Evolutionary conservation across 371 early-diverging fungal species (phyloP).

Genomic region (Circinella minor): DNA sequence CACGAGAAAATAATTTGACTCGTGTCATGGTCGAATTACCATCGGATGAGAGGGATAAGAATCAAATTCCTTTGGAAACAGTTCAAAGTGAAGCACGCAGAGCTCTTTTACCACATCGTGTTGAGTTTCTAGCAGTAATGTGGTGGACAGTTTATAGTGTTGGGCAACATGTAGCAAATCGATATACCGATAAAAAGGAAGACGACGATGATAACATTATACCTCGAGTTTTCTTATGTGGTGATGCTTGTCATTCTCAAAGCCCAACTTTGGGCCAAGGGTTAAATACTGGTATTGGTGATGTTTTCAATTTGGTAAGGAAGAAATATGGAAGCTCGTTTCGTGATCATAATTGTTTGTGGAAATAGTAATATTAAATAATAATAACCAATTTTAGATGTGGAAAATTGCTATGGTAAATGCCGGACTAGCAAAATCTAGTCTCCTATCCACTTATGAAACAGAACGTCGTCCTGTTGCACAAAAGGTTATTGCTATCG

Average conservation of each 20-base stretch:
- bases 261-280: slow-evolving; percentile 53
- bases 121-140: slow-evolving; percentile 42
- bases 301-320: slow-evolving; percentile 45
- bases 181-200: not conserved
- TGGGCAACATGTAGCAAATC: slow-evolving; percentile 39
- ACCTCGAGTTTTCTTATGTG: slow-evolving; percentile 39
- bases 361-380: too few species aligned
- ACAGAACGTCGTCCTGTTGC: slow-evolving; percentile 41
- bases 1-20: slow-evolving; percentile 45
- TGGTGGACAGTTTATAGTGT: slow-evolving; percentile 49
- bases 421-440: slow-evolving; percentile 24
- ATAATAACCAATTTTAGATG: slow-evolving; percentile 17
- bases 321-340: too few species aligned
- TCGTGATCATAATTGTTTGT: too few species aligned
- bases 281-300: slow-evolving; percentile 49
- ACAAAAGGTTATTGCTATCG: slow-evolving; percentile 34
- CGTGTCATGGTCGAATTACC: slow-evolving; percentile 43
- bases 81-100: slow-evolving; percentile 47
- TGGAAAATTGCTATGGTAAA: slow-evolving; percentile 49
- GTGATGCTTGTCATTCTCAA: slow-evolving; percentile 50
- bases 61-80: slow-evolving; percentile 47
- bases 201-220: slow-evolving; percentile 5
- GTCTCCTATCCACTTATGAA: slow-evolving; percentile 30
- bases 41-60: slow-evolving; percentile 39
- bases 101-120: slow-evolving; percentile 42